Percentiles rank a stretch among this genome's conserved stretches.
Evolutionary conservation across 2,329 filamentous ascomycete species (phyloP).

Genomic region (Colletotrichum sansevieriae): DNA sequence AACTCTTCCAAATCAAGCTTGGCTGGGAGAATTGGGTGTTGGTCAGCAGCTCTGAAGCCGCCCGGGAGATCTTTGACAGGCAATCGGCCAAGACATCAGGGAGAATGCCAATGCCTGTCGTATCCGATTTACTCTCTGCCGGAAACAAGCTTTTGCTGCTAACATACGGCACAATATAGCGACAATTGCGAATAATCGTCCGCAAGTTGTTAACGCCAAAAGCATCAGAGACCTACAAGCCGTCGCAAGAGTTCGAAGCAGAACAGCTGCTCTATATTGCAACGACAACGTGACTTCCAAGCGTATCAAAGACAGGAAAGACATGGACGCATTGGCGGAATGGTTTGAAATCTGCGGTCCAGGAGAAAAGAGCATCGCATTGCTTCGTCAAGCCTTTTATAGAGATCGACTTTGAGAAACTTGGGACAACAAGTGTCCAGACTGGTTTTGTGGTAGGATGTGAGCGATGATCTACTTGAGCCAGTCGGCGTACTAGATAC

Average conservation of each 20-base stretch:
- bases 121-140: conserved; percentile 9
- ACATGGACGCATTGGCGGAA: conserved; percentile 17
- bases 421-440: neutral
- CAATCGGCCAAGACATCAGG: conserved; percentile 18
- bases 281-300: neutral
- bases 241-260: conserved; percentile 14
- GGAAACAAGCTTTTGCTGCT: neutral
- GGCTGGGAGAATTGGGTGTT: conserved; percentile 24
- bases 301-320: neutral
- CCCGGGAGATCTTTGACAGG: conserved; percentile 16
- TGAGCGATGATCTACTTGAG: neutral
- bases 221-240: conserved; percentile 1
- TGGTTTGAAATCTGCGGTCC: conserved; percentile 4
- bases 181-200: neutral
- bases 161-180: neutral
- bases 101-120: conserved; percentile 4
- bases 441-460: conserved; percentile 10
- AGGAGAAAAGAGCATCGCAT: conserved; percentile 13
- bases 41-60: conserved; percentile 9
- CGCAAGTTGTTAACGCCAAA: conserved; percentile 8
- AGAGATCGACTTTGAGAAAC: conserved; percentile 19
- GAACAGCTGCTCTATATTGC: conserved; percentile 2
- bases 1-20: conserved; percentile 7
- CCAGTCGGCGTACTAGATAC: neutral
- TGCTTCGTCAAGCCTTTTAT: conserved; percentile 21